phyloP scores from a whole-genome alignment of 208 protist genomes.

The Acanthamoeba quina region DNA sequence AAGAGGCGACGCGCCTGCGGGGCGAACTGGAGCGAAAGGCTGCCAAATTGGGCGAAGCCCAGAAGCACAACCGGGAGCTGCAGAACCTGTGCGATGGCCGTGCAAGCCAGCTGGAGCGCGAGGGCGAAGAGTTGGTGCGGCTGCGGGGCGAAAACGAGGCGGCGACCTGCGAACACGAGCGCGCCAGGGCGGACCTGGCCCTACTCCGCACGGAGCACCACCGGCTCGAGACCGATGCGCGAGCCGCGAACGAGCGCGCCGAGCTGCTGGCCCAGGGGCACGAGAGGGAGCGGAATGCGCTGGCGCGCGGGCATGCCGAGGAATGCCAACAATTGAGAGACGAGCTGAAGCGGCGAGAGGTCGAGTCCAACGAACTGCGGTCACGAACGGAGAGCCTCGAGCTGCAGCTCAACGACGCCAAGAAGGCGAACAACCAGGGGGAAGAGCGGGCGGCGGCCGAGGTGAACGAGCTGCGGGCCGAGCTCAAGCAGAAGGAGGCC shows the following conservation, averaged over 20 bases:
- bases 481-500: not conserved
- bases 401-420: not conserved
- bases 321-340: not conserved
- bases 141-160: no score
- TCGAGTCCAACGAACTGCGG: not conserved
- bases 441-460: not conserved
- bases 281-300: not conserved
- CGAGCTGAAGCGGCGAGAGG: not conserved
- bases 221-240: not conserved
- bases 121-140: not conserved
- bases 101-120: not conserved
- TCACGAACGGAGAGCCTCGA: not conserved
- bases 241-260: not conserved
- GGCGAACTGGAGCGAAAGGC: not conserved
- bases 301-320: no score
- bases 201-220: no score
- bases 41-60: not conserved
- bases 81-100: not conserved
- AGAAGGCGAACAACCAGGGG: not conserved
- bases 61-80: not conserved
- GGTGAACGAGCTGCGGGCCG: not conserved
- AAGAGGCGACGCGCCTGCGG: not conserved
- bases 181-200: no score
- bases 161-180: no score
- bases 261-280: not conserved